Percentiles rank a stretch among this genome's conserved stretches.
These are phyloP conservation scores for Coprinopsis strossmayeri DNA, from an alignment of 768 basidiomycete species.

Conservation along the genomic window DNA sequence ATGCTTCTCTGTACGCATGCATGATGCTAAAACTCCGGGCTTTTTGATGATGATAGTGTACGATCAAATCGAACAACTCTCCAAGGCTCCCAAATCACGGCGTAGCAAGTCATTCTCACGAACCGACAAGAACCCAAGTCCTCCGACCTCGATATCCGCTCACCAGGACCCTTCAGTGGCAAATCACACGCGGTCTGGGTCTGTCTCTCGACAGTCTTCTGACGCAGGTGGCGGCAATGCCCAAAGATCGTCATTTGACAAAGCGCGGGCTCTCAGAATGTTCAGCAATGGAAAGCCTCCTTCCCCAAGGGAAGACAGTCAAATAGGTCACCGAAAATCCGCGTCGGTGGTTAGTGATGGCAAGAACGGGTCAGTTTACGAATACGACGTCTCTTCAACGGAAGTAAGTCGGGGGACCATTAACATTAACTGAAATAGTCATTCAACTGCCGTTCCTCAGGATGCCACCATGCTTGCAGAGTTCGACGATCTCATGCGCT, in stretches of 20 bases:
- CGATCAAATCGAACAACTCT: slow-evolving; percentile 67
- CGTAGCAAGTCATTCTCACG: slow-evolving; percentile 67
- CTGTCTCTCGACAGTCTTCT: slow-evolving; percentile 32
- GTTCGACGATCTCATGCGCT: slow-evolving; percentile 91
- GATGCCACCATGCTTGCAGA: slow-evolving; percentile 60
- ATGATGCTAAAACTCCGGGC: slow-evolving; percentile 11
- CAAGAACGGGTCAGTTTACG: slow-evolving; percentile 25
- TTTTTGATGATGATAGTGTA: slow-evolving; percentile 52
- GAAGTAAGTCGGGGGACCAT: slow-evolving; percentile 27
- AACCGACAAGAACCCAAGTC: slow-evolving; percentile 38
- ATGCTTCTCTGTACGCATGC: slow-evolving; percentile 9
- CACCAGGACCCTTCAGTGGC: slow-evolving; percentile 32
- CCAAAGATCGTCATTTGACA: slow-evolving; percentile 59
- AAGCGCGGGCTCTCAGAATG: slow-evolving; percentile 54
- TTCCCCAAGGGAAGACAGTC: slow-evolving; percentile 33
- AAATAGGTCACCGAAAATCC: slow-evolving; percentile 46
- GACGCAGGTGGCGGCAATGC: slow-evolving; percentile 23
- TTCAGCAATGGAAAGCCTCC: slow-evolving; percentile 37
- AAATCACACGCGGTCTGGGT: slow-evolving; percentile 25
- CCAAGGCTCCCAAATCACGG: slow-evolving; percentile 46
- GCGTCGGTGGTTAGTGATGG: slow-evolving; percentile 49
- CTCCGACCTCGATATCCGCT: slow-evolving; percentile 38
- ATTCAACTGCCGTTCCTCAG: slow-evolving; percentile 26
- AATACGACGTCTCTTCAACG: slow-evolving; percentile 22
- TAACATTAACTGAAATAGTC: slow-evolving; percentile 8